Evolutionary conservation across 805 yeast genomes (phyloP), one percentile per base, ranked within the genome.

Genomic region (Nakazawaea holstii): DNA sequence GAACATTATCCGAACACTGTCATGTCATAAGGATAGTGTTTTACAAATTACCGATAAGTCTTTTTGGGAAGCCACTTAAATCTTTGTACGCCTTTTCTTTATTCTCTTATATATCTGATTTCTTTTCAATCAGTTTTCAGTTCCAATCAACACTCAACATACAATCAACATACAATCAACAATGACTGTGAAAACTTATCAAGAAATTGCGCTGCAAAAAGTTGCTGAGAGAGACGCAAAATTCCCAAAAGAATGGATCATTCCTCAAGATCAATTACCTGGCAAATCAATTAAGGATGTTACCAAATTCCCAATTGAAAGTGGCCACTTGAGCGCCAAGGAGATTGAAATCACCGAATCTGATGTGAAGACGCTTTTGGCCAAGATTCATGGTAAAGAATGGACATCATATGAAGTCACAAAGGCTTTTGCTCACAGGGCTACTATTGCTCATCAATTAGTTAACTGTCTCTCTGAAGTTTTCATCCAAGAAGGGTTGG

Each of bases 401-500:
- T 66, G 69, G 61, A 60, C 70, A 2, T 58, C 84, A 1, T 58
- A 62, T 1, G 70, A 74, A 39, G 81, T 80, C 2, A 65, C 77
- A 1, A 61, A 60, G 9, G 85, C 86, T 1, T 81, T 74, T 59
- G 72, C 79, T 50, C 80, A 80, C 55, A 61, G 86, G 39, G 78
- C 85, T 3, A 71, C 79, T 3, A 61, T 78, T 17, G 81, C 81
- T 0, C 84, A 79, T 51, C 85, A 80, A 54, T 61, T 81, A 50
- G 57, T 61, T 31, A 67, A 68, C 46, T 71, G 74, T 52, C 59
- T 67, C 31, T 52, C 63, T 9, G 75, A 71, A 46, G 65, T 70
- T 10, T 80, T 84, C 57, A 66, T 78, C 33, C 79, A 77, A 8
- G 76, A 78, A 49, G 90, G 87, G 11, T 65, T 82, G 46, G 67